Evolutionary conservation across 768 basidiomycete species (phyloP).

Genomic region (Floccularia luteovirens): DNA sequence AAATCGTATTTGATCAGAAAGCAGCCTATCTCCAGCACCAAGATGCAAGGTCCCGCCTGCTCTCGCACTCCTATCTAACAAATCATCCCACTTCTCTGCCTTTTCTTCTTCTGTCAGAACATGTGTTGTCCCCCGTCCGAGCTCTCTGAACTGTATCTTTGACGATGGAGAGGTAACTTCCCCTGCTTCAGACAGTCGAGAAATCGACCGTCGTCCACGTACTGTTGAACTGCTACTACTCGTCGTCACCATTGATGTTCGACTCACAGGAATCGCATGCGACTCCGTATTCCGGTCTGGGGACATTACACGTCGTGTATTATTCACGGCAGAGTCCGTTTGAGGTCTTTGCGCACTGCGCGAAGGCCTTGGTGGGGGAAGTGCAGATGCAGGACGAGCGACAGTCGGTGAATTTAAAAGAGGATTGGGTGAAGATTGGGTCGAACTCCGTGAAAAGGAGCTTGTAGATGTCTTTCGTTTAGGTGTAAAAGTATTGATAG

Average conservation of each 20-base stretch:
- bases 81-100: conserved; percentile 60
- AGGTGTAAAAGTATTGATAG: conserved; percentile 36
- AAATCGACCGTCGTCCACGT: conserved; percentile 12
- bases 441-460: conserved; percentile 2
- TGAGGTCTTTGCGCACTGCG: not conserved
- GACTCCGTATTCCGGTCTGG: conserved; percentile 3
- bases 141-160: conserved; percentile 7
- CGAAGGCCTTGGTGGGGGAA: conserved; percentile 13
- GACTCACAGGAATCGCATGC: conserved; percentile 5
- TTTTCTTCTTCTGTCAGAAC: conserved; percentile 64
- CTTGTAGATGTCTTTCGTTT: conserved; percentile 4
- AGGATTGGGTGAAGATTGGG: conserved; percentile 3
- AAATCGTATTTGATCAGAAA: conserved; percentile 2
- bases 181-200: not conserved
- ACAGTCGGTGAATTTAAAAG: not conserved
- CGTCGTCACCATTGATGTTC: conserved; percentile 14
- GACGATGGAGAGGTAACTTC: conserved; percentile 6
- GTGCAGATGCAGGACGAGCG: conserved; percentile 20
- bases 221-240: conserved; percentile 15
- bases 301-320: not conserved
- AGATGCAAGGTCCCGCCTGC: conserved; percentile 74
- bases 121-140: conserved; percentile 10
- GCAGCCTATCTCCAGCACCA: conserved; percentile 20
- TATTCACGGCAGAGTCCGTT: not conserved
- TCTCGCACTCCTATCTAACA: conserved; percentile 54